Base-by-base conservation (phyloP, 1,284 basidiomycete genomes). In the Microbotryum lychnidis-dioicae region DNA sequence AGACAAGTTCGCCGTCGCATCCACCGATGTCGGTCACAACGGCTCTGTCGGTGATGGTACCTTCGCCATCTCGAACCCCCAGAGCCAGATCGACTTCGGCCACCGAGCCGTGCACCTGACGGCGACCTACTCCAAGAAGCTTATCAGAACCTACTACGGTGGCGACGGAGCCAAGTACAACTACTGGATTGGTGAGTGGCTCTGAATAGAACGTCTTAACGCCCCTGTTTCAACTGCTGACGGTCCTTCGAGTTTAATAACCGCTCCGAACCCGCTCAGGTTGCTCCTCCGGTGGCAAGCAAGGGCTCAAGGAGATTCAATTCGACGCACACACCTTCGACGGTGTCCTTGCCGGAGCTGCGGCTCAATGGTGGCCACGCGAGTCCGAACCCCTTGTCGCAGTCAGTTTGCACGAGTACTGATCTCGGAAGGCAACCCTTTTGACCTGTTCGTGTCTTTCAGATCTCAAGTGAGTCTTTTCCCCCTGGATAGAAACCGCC, bases 221-320 rank as follows among this genome's bases (percentile, higher is more conserved):
- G 16, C 4, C 37, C 6, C 37, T 2, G 14, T 14, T 42, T 4
- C 37, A 16, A 14, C 14, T 42, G 14, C 37, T 42, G 37, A 42
- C 16, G 14, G 37, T 16, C 14, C 7, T 31, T 16, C 14, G 14
- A 16, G 2, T 42, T 42, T 42, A 14, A 16, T 57, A 53, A 14
- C 16, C 25, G 29, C 8, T 8, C 9, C 29, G 29, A 31, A 31
- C 16, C 37, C n/a, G 37, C 16, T 6, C 37, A 42, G 68, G 68
- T 1, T 71, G 69, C 63, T 71, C 70, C 3, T 60, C 57, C 1
- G 70, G 70, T 25, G 70, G 70, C 29, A 70, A 70, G 54, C 70
- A 71, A 50, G 70, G 69, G 6, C 33, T 66, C 3, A 62, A 60
- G 52, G 49, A 51, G 42, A 42, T 65, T 2, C 62, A 64, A 51